Percentiles rank a stretch among this genome's conserved stretches.
Conservation (phyloP, 768 basidiomycete species). For the Phlebiopsis flavidoalba region DNA sequence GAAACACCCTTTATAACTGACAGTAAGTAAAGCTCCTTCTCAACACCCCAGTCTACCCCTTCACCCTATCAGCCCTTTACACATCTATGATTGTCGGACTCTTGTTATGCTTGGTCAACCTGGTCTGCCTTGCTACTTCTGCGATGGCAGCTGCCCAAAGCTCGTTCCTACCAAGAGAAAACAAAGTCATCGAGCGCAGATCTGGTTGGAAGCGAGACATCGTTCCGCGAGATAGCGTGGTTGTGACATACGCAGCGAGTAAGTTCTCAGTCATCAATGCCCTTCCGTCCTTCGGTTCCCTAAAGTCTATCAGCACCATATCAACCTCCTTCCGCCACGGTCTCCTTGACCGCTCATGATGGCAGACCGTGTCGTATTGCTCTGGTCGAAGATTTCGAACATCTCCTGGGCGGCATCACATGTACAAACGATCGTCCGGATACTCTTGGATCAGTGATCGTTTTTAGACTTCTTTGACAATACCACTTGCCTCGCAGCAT, state of each 20-base stretch:
- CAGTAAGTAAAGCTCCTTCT: not conserved
- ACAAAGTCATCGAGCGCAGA: not conserved
- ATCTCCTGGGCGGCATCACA: not conserved
- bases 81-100: not conserved
- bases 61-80: not conserved
- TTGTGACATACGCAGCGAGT: constrained; percentile 1
- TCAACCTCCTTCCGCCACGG: constrained; percentile 3
- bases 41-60: not conserved
- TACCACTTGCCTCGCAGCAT: not conserved
- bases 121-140: not conserved
- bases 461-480: not conserved
- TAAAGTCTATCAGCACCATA: constrained; percentile 4
- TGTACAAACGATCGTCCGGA: not conserved
- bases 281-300: no score
- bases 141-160: not conserved
- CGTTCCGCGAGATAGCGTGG: not conserved
- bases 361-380: constrained; percentile 4
- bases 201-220: not conserved
- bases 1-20: not conserved
- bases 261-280: not conserved
- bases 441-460: not conserved
- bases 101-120: not conserved
- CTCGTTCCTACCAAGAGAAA: not conserved
- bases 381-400: constrained; percentile 4
- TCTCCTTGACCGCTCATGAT: constrained; percentile 5